Base-by-base conservation (phyloP, 495 filamentous ascomycete species). In the Hypoxylon lenormandii region DNA sequence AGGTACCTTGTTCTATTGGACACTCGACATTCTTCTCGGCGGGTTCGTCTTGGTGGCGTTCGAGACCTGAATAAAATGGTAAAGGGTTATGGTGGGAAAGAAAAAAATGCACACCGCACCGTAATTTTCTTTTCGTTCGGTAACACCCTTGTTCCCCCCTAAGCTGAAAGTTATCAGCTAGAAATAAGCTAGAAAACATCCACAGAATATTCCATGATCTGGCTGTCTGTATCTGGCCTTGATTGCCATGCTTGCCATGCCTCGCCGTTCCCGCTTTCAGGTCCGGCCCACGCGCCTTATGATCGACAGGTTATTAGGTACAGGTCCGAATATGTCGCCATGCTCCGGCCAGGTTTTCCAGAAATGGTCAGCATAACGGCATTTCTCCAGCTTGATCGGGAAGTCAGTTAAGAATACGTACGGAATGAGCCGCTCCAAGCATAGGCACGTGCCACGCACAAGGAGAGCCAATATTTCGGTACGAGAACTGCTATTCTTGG, bases 191-290 rank as follows among this genome's bases (percentile, higher is more conserved):
- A 33, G 30, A 33, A 3, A 30, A 54, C 30, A 45, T 57, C 48
- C 43, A 52, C 56, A 56, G 60, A 37, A 54, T 45, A 37, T 70
- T 19, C 61, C 60, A 36, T 55, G 67, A 64, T 65, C 67, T 70
- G 54, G 66, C n/a, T n/a, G n/a, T n/a, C n/a, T n/a, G n/a, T n/a
- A 26, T 26, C 23, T 26, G 23, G 23, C 23, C 23, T 26, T 26
- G 23, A n/a, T n/a, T 5, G 30, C 30, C 30, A 5, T 33, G 30
- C 30, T 33, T 33, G 30, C 30, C 36, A 62, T 30, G 46, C 51
- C 53, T 66, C 30, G 43, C 67, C 62, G 51, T 62, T 71, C 62
- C 68, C 68, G 62, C 47, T 55, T 37, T 66, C 68, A 65, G 68
- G 57, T 66, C 57, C 62, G 58, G 26, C 58, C 68, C 62, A 66